Evolutionary conservation across 2,329 filamentous ascomycete species (phyloP), one percentile per base, ranked within the genome.

Genomic region (Colletotrichum plurivorum): DNA sequence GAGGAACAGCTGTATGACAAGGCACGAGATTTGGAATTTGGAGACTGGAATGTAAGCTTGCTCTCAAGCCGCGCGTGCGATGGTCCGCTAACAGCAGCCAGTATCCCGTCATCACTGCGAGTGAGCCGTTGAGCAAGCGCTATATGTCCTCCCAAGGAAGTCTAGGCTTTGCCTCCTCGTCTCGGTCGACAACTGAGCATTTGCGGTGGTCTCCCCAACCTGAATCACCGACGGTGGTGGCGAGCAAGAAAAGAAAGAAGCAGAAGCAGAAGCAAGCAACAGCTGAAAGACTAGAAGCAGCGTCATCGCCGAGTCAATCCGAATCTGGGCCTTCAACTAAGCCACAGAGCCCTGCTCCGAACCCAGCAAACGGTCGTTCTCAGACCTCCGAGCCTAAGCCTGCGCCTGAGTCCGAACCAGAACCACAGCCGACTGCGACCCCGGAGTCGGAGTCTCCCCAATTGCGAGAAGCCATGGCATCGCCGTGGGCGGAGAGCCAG

Each of bases 101-200:
- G 93, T 98, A 98, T 79, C 95, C 95, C 25, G 95, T 98, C 31
- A 95, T 98, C 73, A 95, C 95, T 41, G 95, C 87, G 51, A 88
- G 84, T 77, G 89, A 94, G 72, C 92, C 94, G 16, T 86, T 91
- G 36, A 87, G 90, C 64, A 92, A 95, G 68, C 87, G 92, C 71
- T 93, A 91, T n/a, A 71, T 69, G 65, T 69, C 65, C 18, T 63
- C 69, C 22, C 54, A 68, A 41, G 55, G 63, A 53, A 64, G 69
- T 22, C 20, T 70, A 12, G 64, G 67, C 9, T 67, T 70, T 27
- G 46, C 45, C 20, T 63, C 67, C 7, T 48, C 64, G 13, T 58
- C 67, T 6, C 63, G 63, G 4, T 69, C 62, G n/a, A 69, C 67
- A 7, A 64, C 64, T 5, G 67, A 69, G 20, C 51, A 58, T 39